Conservation (phyloP, 202 grass and related monocot genomes). For the Schoenoplectus triqueter region DNA sequence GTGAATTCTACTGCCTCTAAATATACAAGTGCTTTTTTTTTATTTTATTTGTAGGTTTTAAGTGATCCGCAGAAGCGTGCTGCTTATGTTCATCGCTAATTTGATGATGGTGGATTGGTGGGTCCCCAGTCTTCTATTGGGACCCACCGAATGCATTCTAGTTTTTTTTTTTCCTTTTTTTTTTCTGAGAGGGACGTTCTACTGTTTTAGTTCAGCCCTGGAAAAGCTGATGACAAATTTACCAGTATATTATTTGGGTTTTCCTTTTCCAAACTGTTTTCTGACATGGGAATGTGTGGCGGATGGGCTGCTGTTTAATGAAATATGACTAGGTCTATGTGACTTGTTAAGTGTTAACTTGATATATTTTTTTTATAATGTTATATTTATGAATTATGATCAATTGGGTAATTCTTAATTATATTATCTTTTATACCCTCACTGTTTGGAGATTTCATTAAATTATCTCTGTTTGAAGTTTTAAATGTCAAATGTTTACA, state of each 20-base stretch:
- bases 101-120: conserved; percentile 71
- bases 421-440: too few relatives aligned
- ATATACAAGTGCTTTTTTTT: too few relatives aligned
- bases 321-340: too few relatives aligned
- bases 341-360: too few relatives aligned
- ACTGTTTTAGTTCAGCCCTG: conserved; percentile 65
- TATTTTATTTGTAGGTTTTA: conserved; percentile 52
- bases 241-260: conserved; percentile 56
- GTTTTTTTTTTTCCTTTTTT: too few relatives aligned
- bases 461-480: too few relatives aligned
- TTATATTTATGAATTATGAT: too few relatives aligned
- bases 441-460: too few relatives aligned
- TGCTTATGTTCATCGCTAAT: conserved; percentile 55
- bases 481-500: too few relatives aligned
- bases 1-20: background rate
- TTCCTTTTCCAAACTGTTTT: conserved; percentile 58
- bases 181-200: conserved; percentile 12
- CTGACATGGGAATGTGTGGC: conserved; percentile 48
- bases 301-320: conserved; percentile 39
- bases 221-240: conserved; percentile 71
- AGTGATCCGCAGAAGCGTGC: conserved; percentile 74
- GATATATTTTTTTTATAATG: too few relatives aligned
- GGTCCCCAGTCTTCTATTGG: conserved; percentile 48
- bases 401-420: too few relatives aligned
- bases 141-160: too few relatives aligned